phyloP scores from a whole-genome alignment of 441 rosid genomes.

The Eutrema salsugineum region DNA sequence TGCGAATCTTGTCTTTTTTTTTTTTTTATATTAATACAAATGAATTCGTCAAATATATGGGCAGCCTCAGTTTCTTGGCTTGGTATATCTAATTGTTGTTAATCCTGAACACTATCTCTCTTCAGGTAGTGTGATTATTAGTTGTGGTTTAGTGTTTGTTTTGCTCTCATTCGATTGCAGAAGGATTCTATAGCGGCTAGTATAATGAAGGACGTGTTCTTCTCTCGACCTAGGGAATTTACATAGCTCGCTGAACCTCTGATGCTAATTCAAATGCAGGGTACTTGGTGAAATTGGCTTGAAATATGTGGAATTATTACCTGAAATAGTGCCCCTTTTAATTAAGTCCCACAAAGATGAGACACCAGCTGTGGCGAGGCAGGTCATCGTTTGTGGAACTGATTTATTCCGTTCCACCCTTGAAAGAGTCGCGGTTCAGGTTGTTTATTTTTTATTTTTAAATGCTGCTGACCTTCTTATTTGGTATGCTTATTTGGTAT shows the following conservation, averaged over 20 bases:
- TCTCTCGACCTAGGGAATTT: constrained; percentile 1
- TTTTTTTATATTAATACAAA: background rate
- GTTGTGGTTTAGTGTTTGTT: background rate
- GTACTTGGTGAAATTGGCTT: constrained; percentile 80
- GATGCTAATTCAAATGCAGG: constrained; percentile 42
- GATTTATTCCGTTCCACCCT: constrained; percentile 67
- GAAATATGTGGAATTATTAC: constrained; percentile 70
- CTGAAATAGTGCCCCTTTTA: constrained; percentile 76
- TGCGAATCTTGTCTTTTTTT: background rate
- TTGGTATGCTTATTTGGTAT: background rate
- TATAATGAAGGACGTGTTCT: background rate
- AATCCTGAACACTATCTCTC: background rate
- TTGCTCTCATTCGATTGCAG: background rate
- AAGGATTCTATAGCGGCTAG: background rate
- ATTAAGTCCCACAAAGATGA: constrained; percentile 64
- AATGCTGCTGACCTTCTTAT: background rate
- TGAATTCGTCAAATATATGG: background rate
- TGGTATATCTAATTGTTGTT: background rate
- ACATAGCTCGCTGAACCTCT: background rate
- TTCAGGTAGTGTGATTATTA: constrained; percentile 12
- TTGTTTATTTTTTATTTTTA: constrained; percentile 13
- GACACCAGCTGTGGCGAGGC: constrained; percentile 91
- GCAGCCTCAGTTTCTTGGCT: background rate
- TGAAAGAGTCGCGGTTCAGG: constrained; percentile 70
- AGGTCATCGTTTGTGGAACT: constrained; percentile 69